These are phyloP conservation scores for Hypholoma sublateritium DNA, from an alignment of 768 basidiomycete genomes.

Conservation along the genomic window DNA sequence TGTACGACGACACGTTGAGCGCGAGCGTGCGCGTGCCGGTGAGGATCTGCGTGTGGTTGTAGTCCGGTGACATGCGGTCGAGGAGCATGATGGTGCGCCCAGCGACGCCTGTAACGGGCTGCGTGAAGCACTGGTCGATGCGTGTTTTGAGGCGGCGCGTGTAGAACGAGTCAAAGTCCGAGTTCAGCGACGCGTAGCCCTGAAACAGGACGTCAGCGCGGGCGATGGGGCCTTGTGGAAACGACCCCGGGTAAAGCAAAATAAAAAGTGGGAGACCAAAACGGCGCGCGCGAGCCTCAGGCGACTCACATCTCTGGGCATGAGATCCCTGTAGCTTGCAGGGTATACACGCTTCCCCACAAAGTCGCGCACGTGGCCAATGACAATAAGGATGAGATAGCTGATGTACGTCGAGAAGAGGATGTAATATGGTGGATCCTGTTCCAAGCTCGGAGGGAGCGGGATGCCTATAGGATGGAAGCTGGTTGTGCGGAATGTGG, in stretches of 20 bases:
- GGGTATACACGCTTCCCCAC: slow-evolving; percentile 82
- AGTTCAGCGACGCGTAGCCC: slow-evolving; percentile 96
- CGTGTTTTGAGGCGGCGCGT: slow-evolving; percentile 92
- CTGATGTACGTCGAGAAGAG: slow-evolving; percentile 90
- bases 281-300: neutral
- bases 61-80: slow-evolving; percentile 82
- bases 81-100: slow-evolving; percentile 88
- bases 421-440: slow-evolving; percentile 92
- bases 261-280: no score
- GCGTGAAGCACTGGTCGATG: slow-evolving; percentile 93
- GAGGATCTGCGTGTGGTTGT: slow-evolving; percentile 73
- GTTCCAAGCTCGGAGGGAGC: slow-evolving; percentile 57
- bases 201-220: slow-evolving; percentile 28
- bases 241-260: no score
- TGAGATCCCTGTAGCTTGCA: slow-evolving; percentile 73
- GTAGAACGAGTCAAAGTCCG: slow-evolving; percentile 99
- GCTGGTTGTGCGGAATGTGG: slow-evolving; percentile 65
- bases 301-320: slow-evolving; percentile 75
- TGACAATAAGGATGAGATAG: slow-evolving; percentile 87
- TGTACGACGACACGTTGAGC: slow-evolving; percentile 97
- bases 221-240: no score
- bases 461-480: slow-evolving; percentile 53
- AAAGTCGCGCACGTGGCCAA: slow-evolving; percentile 95
- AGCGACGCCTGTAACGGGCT: slow-evolving; percentile 92
- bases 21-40: slow-evolving; percentile 84